Evolutionary conservation across 202 grass and related monocot species (phyloP), one percentile per base, ranked within the genome.

Genomic region (Alloteropsis angusta): DNA sequence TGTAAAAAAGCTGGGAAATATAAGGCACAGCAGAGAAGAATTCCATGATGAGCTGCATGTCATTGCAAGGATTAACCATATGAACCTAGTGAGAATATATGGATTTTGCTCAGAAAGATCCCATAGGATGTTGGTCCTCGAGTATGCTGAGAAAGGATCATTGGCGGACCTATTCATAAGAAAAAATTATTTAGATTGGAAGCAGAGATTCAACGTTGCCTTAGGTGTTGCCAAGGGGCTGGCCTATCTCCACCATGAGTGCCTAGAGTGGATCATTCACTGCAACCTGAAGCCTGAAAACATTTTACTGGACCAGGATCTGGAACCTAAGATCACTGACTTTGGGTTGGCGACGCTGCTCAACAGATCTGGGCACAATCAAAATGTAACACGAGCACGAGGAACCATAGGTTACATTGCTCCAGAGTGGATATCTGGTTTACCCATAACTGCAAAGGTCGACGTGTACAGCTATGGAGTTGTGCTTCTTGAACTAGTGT

Each of bases 361-460:
- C 13, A 77, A 85, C 12, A 87, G 85, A 84, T 79, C 83, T 6
- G 80, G 61, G 16, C 49, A 43, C 65, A 73, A 84, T 32, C 45
- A 74, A 26, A 88, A 88, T 6, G 11, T 79, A 25, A 82, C 86
- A 16, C 79, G 32, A 36, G 86, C 85, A 7, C 44, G 85, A 72
- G 88, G 91, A 21, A 94, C 88, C 30, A 64, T 86, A 62, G 88
- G 91, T n/a, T 91, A 94, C 80, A 90, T 93, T 21, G 88, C 91
- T 72, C 91, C 91, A 14, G 87, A 93, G 68, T 93, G 91, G 91
- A 72, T 84, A 25, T 84, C 82, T 8, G 81, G 85, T 72, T 75
- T 88, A 63, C 91, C 91, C 0, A 88, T 94, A 25, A 94, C 91
- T 8, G 57, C 85, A 0, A 91, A 91, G 71, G 85, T 88, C 15